These are phyloP conservation scores for Dactylellina drechsleri DNA, from an alignment of 2,329 filamentous ascomycete genomes.

Conservation along the genomic window DNA sequence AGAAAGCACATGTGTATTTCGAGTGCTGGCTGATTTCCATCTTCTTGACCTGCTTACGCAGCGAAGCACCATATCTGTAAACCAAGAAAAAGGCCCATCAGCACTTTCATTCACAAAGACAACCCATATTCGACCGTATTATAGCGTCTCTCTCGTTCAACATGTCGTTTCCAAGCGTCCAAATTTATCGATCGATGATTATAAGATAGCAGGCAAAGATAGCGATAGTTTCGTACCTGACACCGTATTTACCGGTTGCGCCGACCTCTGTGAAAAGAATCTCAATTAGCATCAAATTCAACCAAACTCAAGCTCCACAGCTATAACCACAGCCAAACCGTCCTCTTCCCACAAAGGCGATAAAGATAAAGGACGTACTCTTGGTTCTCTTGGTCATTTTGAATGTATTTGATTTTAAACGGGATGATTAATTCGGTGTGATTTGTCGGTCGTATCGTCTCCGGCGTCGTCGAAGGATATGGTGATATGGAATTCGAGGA, in stretches of 20 bases:
- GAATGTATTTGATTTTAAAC: slow-evolving; percentile 62
- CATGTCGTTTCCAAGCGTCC: slow-evolving; percentile 27
- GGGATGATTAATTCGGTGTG: slow-evolving; percentile 46
- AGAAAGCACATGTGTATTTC: slow-evolving; percentile 97
- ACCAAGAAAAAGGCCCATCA: slow-evolving; percentile 33
- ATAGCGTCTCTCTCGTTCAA: background rate
- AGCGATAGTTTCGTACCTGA: slow-evolving; percentile 74
- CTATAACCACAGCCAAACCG: background rate
- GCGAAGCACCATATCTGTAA: slow-evolving; percentile 92
- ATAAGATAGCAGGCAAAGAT: slow-evolving; percentile 34
- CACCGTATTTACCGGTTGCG: slow-evolving; percentile 99
- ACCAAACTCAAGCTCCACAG: slow-evolving; percentile 13
- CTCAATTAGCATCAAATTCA: slow-evolving; percentile 58
- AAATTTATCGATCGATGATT: background rate
- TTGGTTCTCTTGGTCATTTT: slow-evolving; percentile 96
- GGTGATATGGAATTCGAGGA: slow-evolving; percentile 39
- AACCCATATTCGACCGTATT: background rate
- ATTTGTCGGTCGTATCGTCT: slow-evolving; percentile 27
- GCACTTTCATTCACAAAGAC: slow-evolving; percentile 21
- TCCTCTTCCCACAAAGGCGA: background rate
- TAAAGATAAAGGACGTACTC: slow-evolving; percentile 63
- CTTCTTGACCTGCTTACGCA: slow-evolving; percentile 99
- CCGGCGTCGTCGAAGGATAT: slow-evolving; percentile 26
- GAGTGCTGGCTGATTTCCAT: slow-evolving; percentile 99
- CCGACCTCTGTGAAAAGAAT: slow-evolving; percentile 75